These are phyloP conservation scores for Alternaria novae-zelandiae DNA, from an alignment of 2,329 filamentous ascomycete species.

Conservation along the genomic window DNA sequence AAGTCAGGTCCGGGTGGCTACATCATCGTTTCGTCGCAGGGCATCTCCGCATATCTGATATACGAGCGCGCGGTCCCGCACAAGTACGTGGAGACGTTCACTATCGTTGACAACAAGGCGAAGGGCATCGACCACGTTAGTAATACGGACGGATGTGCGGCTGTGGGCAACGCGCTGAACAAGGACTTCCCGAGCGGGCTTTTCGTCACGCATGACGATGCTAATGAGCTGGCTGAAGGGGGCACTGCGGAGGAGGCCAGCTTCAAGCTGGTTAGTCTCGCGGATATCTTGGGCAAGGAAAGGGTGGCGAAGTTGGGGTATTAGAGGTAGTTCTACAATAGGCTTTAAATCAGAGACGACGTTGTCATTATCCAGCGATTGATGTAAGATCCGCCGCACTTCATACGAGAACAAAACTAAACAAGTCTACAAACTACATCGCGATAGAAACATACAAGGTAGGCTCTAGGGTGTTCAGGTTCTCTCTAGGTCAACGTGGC, in stretches of 20 bases:
- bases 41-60: constrained; percentile 60
- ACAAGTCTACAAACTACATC: not conserved
- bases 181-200: constrained; percentile 49
- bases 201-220: constrained; percentile 61
- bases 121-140: constrained; percentile 58
- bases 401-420: not conserved
- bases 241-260: constrained; percentile 56
- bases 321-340: not conserved
- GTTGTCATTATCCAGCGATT: not conserved
- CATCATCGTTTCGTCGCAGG: constrained; percentile 61
- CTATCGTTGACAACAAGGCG: constrained; percentile 52
- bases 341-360: not conserved
- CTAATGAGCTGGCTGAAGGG: constrained; percentile 57
- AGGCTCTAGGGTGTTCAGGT: not conserved
- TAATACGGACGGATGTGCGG: constrained; percentile 61
- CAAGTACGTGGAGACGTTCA: constrained; percentile 58
- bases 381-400: not conserved
- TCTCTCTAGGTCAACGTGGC: too few relatives aligned
- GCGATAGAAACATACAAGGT: not conserved
- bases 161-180: constrained; percentile 55
- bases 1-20: constrained; percentile 54
- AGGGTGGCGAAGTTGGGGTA: constrained; percentile 29
- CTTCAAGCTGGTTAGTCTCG: constrained; percentile 56
- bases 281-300: constrained; percentile 35
- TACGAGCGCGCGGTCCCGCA: constrained; percentile 59